Evolutionary conservation across 2,329 filamentous ascomycete species (phyloP).

Genomic region (Aaosphaeria pasadenensis): DNA sequence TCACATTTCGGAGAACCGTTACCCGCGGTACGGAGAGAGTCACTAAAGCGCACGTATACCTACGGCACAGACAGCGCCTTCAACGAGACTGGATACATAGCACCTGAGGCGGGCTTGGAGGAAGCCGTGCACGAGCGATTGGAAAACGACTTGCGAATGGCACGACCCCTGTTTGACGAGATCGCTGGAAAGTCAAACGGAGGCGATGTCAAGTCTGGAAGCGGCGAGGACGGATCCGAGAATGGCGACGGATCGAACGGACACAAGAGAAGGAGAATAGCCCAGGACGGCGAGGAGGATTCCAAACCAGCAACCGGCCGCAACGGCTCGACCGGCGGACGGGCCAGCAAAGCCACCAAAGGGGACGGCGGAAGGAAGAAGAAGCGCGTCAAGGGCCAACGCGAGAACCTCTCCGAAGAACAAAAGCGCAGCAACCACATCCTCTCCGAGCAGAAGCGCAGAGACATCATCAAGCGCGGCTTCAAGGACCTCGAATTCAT

Average conservation of each 20-base stretch:
- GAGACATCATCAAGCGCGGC: slow-evolving; percentile 76
- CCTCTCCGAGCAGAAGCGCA: slow-evolving; percentile 79
- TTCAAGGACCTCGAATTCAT: slow-evolving; percentile 77
- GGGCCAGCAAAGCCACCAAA: slow-evolving; percentile 20
- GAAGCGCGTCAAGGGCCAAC: slow-evolving; percentile 28
- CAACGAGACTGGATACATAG: slow-evolving; percentile 25
- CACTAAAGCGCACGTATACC: slow-evolving; percentile 28
- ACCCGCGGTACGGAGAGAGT: slow-evolving; percentile 5
- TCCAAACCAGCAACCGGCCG: slow-evolving; percentile 3
- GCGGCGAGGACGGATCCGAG: slow-evolving; percentile 8
- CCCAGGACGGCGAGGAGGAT: slow-evolving; percentile 7
- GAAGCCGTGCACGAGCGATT: neutral
- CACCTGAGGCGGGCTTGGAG: slow-evolving; percentile 17
- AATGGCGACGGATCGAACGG: slow-evolving; percentile 21
- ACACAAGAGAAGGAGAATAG: slow-evolving; percentile 19
- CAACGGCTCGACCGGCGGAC: slow-evolving; percentile 14
- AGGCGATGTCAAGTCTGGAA: neutral
- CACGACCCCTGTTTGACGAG: neutral
- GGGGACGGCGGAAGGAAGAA: slow-evolving; percentile 22
- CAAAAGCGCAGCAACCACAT: slow-evolving; percentile 87
- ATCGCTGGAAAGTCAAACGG: neutral
- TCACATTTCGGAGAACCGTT: slow-evolving; percentile 5
- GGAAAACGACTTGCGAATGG: neutral
- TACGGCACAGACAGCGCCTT: slow-evolving; percentile 37
- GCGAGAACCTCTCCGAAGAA: slow-evolving; percentile 67